These are phyloP conservation scores for Naganishia onofrii DNA, from an alignment of 768 basidiomycete species.

Conservation along the genomic window DNA sequence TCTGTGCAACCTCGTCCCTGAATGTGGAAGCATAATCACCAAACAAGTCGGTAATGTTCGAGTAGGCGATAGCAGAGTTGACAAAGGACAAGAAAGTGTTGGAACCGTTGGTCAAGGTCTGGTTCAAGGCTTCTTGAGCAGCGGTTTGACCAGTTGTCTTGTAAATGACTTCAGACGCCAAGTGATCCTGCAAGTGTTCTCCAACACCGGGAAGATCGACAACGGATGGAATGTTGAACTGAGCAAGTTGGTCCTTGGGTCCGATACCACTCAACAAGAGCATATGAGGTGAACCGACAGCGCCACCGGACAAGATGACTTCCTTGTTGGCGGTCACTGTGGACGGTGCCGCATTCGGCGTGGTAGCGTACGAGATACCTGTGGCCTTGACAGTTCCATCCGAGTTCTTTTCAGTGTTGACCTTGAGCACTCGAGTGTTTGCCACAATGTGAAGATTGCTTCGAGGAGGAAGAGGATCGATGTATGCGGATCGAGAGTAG, in stretches of 20 bases:
- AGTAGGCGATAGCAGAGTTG: constrained; percentile 65
- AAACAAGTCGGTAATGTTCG: constrained; percentile 59
- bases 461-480: constrained; percentile 65
- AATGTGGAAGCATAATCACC: constrained; percentile 48
- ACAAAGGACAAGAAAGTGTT: constrained; percentile 59
- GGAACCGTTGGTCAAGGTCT: constrained; percentile 38
- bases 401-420: constrained; percentile 54
- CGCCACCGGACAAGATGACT: constrained; percentile 58
- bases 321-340: constrained; percentile 63
- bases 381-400: constrained; percentile 55
- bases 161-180: constrained; percentile 54
- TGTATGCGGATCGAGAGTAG: constrained; percentile 65
- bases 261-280: constrained; percentile 72
- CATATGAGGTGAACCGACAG: constrained; percentile 58
- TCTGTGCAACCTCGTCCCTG: constrained; percentile 49
- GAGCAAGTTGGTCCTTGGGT: constrained; percentile 60
- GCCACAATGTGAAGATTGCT: constrained; percentile 65
- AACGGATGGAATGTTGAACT: constrained; percentile 60
- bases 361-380: constrained; percentile 58
- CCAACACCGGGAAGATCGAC: constrained; percentile 73
- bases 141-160: constrained; percentile 54
- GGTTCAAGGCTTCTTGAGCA: constrained; percentile 48
- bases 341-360: constrained; percentile 42
- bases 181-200: constrained; percentile 68
- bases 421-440: constrained; percentile 62